Conservation (phyloP, 1,284 basidiomycete genomes). For the Microbotryomycetes sp. region DNA sequence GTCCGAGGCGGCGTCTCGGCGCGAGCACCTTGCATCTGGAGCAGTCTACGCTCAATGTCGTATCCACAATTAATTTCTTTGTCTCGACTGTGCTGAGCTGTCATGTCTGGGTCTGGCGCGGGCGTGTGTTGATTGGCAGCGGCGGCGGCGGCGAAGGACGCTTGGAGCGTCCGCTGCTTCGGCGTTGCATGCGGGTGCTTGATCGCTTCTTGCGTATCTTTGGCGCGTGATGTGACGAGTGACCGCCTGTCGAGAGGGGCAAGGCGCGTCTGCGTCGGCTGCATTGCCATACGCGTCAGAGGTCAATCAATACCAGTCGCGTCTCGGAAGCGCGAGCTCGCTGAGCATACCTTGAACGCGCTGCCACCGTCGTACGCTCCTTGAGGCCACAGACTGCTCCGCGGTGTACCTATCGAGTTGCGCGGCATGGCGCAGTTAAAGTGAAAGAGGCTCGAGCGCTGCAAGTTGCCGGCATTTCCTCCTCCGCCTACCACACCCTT, state of each 20-base stretch:
- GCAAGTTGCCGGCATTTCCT: background rate
- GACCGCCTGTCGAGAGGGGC: background rate
- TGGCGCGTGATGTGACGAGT: conserved; percentile 3
- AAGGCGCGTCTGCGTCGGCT: conserved; percentile 1
- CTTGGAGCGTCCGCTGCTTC: background rate
- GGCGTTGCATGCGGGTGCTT: background rate
- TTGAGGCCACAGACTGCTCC: background rate
- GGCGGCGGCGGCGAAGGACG: background rate
- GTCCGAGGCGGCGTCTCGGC: no score
- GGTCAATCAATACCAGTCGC: background rate
- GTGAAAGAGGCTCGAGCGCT: background rate
- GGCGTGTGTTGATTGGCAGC: no score
- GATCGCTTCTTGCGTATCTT: background rate
- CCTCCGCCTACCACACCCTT: background rate
- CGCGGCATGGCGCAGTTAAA: background rate
- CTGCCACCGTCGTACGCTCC: background rate
- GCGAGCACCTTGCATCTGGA: no score
- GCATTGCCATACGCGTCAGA: background rate
- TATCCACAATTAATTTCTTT: no score
- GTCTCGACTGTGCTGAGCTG: no score
- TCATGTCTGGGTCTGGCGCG: no score
- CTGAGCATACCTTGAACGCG: background rate
- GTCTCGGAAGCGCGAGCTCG: background rate
- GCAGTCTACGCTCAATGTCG: no score
- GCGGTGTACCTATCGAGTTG: background rate